Percentiles rank a stretch among this genome's conserved stretches.
Evolutionary conservation across 176 grass and related monocot species (phyloP).

Genomic region (Musa itinerans): DNA sequence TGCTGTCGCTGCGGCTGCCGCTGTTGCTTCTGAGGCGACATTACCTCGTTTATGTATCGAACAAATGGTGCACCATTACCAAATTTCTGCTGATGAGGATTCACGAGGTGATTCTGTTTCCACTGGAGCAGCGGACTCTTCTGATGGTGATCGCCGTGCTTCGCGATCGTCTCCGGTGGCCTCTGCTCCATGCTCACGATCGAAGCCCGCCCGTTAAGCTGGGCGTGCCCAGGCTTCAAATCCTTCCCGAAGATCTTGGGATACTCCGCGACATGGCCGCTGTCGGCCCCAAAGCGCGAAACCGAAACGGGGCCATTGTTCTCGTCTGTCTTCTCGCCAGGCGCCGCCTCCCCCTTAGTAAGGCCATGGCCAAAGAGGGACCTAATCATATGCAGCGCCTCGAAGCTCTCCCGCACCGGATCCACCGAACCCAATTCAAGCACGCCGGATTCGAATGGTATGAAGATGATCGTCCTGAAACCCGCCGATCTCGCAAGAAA

Average conservation of each 20-base stretch:
- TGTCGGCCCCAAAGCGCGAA: not conserved
- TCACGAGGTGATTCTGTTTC: not conserved
- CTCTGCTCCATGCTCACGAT: not conserved
- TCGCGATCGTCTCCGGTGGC: not conserved
- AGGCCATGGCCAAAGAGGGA: not conserved
- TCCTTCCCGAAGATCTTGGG: slow-evolving; percentile 21
- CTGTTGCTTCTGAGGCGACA: slow-evolving; percentile 2
- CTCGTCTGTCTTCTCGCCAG: slow-evolving; percentile 3
- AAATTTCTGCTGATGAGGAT: slow-evolving; percentile 10
- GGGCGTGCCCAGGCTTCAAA: not conserved
- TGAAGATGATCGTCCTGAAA: slow-evolving; percentile 9
- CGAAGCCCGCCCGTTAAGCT: not conserved
- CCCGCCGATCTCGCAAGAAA: slow-evolving; percentile 12
- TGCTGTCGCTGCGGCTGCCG: not conserved
- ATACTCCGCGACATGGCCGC: not conserved
- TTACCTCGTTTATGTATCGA: not conserved
- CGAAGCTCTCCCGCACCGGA: slow-evolving; percentile 9
- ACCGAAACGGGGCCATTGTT: not conserved
- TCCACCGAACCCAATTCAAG: slow-evolving; percentile 14
- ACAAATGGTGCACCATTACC: not conserved
- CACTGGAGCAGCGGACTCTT: not conserved
- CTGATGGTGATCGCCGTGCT: not conserved
- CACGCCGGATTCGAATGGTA: slow-evolving; percentile 5
- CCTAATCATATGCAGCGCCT: slow-evolving; percentile 11
- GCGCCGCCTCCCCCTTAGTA: not conserved